Base-by-base conservation (phyloP, 768 basidiomycete genomes). In the Hericium rajendrae region DNA sequence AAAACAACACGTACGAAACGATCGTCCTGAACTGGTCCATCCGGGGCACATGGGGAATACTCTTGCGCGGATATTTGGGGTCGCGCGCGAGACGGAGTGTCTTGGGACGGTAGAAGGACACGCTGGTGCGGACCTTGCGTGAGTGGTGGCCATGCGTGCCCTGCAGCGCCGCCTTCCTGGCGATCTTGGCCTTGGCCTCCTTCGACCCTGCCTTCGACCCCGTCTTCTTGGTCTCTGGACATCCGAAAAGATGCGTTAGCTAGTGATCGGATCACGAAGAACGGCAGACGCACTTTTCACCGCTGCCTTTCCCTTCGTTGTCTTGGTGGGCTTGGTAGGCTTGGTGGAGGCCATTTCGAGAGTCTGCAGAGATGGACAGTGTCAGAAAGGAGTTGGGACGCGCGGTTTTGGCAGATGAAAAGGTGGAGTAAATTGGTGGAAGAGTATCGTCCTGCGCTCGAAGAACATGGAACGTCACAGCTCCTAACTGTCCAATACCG, bases 11-110 rank as follows among this genome's bases (percentile, higher is more conserved):
- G 71, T 73, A 89, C 88, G 86, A 88, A 56, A 92, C 84, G 68
- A 97, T 91, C 48, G 91, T 94, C 74, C 93, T 81, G 81, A 86
- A 97, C 73, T 95, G 90, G 69, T 98, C 97, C 91, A 97, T 93
- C 62, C 95, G 78, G 28, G 94, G 92, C 3, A 82, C 84, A 79
- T 97, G 94, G 51, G 86, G 85, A 65, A 98, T 80, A 54, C 87
- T 88, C 76, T 94, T 97, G 68, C 95, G 86, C n/a, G 89, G 91
- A 81, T 98, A 97, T 73, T 85, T 86, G 62, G 95, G 94, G 46
- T 81, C 78, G 57, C 95, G 89, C 53, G 82, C 65, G 38, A 97
- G 84, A 60, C 79, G 81, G 61, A 97, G 82, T 57, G 97, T 97
- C 80, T 92, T 94, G 60, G 95, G 95, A 62, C 92, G 88, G 77